phyloP scores from a whole-genome alignment of 108 stramenopile species.

The Cyclostephanos tholiformis region DNA sequence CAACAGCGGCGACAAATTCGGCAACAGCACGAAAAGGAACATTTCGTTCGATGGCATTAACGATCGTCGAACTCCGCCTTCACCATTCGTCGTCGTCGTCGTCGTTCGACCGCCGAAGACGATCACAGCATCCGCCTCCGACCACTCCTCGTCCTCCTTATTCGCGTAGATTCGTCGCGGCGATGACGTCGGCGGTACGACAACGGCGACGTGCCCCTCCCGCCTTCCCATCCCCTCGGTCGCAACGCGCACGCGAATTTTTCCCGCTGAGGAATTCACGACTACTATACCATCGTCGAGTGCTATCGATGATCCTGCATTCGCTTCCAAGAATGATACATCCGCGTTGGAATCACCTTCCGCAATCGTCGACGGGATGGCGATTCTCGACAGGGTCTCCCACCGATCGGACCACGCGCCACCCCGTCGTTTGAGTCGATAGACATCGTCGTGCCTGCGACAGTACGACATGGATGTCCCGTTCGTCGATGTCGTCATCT shows the following conservation, averaged over 20 bases:
- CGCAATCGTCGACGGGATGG: background rate
- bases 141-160: background rate
- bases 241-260: slow-evolving; percentile 22
- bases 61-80: slow-evolving; percentile 22
- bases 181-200: slow-evolving; percentile 12
- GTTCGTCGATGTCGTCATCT: background rate
- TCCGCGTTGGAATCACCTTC: background rate
- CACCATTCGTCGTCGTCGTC: background rate
- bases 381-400: slow-evolving; percentile 18
- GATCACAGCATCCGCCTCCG: slow-evolving; percentile 15
- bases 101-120: slow-evolving; percentile 45
- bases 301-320: background rate
- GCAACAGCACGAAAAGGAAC: slow-evolving; percentile 45
- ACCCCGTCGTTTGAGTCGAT: slow-evolving; percentile 29
- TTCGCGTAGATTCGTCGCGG: background rate
- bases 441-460: slow-evolving; percentile 46
- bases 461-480: slow-evolving; percentile 14
- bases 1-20: background rate
- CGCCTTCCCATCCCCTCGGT: slow-evolving; percentile 20
- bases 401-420: slow-evolving; percentile 45
- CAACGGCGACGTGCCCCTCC: slow-evolving; percentile 44
- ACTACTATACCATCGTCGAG: background rate
- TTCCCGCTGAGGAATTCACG: slow-evolving; percentile 25
- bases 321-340: background rate
- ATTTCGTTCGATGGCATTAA: slow-evolving; percentile 43